Evolutionary conservation across 495 filamentous ascomycete genomes (phyloP), one percentile per base, ranked within the genome.

Genomic region (Arthonia radiata): DNA sequence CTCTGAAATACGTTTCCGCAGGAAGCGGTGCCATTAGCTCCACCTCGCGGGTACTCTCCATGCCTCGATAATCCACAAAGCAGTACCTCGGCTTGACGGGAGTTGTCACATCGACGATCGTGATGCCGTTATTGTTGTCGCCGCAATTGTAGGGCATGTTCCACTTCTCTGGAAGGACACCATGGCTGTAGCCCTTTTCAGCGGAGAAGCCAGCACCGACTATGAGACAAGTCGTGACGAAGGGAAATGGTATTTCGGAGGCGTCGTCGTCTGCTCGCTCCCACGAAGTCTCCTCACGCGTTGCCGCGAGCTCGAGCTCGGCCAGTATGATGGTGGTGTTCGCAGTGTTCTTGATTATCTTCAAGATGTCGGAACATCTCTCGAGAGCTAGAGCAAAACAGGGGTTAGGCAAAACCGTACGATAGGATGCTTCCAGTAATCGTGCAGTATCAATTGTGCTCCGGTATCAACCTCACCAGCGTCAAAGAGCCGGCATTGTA

Each of bases 61-160:
- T n/a, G n/a, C n/a, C n/a, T n/a, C n/a, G n/a, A n/a, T n/a, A n/a
- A n/a, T n/a, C n/a, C n/a, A n/a, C n/a, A n/a, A 37, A 37, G 13
- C 31, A 37, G 19, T 33, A 34, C 1, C 24, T 15, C 1, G 25
- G 13, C 8, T 27, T 3, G 4, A 25, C 5, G 12, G 24, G 26
- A 15, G 23, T 16, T 10, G 35, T 33, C 13, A 34, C 28, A 22
- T 37, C 35, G 6, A 37, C 4, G 12, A 37, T 22, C 8, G 34
- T 37, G 13, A 37, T 23, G n/a, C 30, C 34, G 23, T 37, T 31
- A 12, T 37, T 30, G 24, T 34, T 30, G 27, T 34, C 35, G 6
- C 26, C 27, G 8, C 25, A 22, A 34, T 33, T 18, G 17, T 30
- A 30, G 3, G 17, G 12, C 3, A 27, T 27, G 22, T 34, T 37